Base-by-base conservation (phyloP, 208 protist genomes). In the Endotrypanum monterogeii region DNA sequence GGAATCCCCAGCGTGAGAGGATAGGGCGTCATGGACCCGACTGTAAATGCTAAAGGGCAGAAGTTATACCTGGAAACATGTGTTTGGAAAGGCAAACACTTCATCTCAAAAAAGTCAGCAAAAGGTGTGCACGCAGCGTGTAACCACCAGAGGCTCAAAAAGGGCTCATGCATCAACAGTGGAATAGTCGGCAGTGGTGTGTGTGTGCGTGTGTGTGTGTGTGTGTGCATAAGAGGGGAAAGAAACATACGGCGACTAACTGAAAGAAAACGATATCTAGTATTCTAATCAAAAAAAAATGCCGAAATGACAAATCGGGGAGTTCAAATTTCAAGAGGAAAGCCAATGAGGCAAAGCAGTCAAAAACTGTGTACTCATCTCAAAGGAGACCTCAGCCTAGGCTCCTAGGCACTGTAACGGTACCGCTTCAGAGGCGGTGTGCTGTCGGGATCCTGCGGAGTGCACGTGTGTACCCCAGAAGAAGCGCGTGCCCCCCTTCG, bases 381-480 rank as follows among this genome's bases (percentile, higher is more conserved):
- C 23, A 7, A 14, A 23, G 23, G 0, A 30, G 2, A 18, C 58
- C 58, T 65, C 3, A 1, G 23, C 0, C 32, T 30, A 5, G 1
- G 58, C 32, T 25, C 0, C 69, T 84, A 87, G 14, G 70, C 76
- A 61, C 75, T 86, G 71, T 75, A 30, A 16, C 68, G 79, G n/a
- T 71, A 70, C 35, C 81, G 74, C 58, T 88, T 92, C 20, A 41
- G 30, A 54, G 28, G 48, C 32, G 54, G 63, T 16, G 74, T 52
- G 23, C 39, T 63, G 4, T 67, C 63, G 11, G 7, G 16, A 41
- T n/a, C 9, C 6, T 48, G 18, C n/a, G 54, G 12, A 18, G 41
- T 28, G 6, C 14, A 28, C 11, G 55, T n/a, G 3, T 39, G 46
- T 44, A 71, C 46, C 30, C 73, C 78, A 18, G 67, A 69, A 35